Evolutionary conservation across 1,139 yeast species (phyloP), one percentile per base, ranked within the genome.

Genomic region (Geotrichum armillariae): DNA sequence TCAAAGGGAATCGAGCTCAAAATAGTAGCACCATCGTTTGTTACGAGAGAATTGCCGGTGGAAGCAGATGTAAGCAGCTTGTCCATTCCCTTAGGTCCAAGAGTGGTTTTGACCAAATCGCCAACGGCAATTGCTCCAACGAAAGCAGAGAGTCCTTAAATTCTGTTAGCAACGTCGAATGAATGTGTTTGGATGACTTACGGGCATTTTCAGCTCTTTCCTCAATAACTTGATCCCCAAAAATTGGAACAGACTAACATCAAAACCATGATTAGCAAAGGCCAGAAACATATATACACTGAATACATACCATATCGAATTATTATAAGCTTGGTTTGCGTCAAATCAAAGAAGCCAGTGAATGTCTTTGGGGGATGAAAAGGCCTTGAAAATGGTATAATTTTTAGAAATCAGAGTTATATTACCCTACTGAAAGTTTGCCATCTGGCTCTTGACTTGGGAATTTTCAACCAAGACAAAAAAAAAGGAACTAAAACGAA

Each of bases 51-150:
- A 53, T 76, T 77, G 47, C 86, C 83, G 49, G 93, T 82, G 4
- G 93, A 79, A 14, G 96, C 86, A 58, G 95, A 85, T 66, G 90
- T 96, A 56, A 93, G 75, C 58, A 93, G 75, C 68, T 93, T 93
- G 70, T 93, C 99, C 98, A 93, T 93, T 55, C 99, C 99, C 69
- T 93, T 93, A 58, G 99, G 99, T 9, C 99, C 99, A 59, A 93
- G 75, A 2, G 99, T 94, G 31, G 96, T 83, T 70, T 94, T 93
- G 41, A 93, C 98, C 56, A 93, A 77, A 68, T 93, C 99, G 46
- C 98, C 99, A 23, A 93, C 99, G 37, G 99, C 99, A 67, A 93
- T 93, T 57, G 99, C 99, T 46, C 99, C 99, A 18, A 93, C 96
- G 71, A 93, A 93, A 2, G 99, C 91, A 11, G 96, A 87, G 74